Percentiles rank a stretch among this genome's conserved stretches.
Conservation (phyloP, 179 eudicot genomes). For the Camellia oleifera region DNA sequence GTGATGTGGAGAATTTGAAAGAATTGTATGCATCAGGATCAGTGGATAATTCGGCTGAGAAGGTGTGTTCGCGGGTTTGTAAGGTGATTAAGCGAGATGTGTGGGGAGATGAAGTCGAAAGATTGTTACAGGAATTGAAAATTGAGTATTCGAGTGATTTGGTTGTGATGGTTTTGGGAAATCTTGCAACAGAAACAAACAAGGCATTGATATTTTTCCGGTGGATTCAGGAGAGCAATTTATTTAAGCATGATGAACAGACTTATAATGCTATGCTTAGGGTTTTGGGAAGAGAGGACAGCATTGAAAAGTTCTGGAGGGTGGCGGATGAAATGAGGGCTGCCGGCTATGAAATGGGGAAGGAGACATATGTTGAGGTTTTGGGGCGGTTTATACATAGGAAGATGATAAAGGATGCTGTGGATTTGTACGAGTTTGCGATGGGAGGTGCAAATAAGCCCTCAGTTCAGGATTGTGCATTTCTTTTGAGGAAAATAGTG, state of each 20-base stretch:
- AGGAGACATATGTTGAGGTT: constrained; percentile 39
- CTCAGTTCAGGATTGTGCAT: constrained; percentile 49
- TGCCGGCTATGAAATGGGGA: constrained; percentile 49
- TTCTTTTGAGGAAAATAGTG: constrained; percentile 62
- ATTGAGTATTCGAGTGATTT: constrained; percentile 43
- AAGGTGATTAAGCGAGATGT: constrained; percentile 40
- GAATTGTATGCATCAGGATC: constrained; percentile 42
- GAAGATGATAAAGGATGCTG: constrained; percentile 62
- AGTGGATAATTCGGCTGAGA: constrained; percentile 24
- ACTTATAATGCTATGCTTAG: constrained; percentile 56
- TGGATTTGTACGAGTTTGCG: constrained; percentile 59
- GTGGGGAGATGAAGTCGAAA: constrained; percentile 81
- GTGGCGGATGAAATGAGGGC: constrained; percentile 57
- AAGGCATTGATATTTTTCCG: constrained; percentile 76
- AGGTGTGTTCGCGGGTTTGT: constrained; percentile 33
- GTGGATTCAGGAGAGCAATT: constrained; percentile 67
- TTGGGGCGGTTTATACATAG: constrained; percentile 41
- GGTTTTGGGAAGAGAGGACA: constrained; percentile 55
- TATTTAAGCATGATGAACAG: constrained; percentile 52
- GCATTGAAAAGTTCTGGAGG: constrained; percentile 67
- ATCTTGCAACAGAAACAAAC: constrained; percentile 41
- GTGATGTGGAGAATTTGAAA: constrained; percentile 55
- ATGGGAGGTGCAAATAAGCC: constrained; percentile 56
- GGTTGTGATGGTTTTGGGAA: constrained; percentile 58
- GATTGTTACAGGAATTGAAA: constrained; percentile 34